Evolutionary conservation across 371 early-diverging fungal species (phyloP), one percentile per base, ranked within the genome.

Genomic region (Syncephalastrum sp.): DNA sequence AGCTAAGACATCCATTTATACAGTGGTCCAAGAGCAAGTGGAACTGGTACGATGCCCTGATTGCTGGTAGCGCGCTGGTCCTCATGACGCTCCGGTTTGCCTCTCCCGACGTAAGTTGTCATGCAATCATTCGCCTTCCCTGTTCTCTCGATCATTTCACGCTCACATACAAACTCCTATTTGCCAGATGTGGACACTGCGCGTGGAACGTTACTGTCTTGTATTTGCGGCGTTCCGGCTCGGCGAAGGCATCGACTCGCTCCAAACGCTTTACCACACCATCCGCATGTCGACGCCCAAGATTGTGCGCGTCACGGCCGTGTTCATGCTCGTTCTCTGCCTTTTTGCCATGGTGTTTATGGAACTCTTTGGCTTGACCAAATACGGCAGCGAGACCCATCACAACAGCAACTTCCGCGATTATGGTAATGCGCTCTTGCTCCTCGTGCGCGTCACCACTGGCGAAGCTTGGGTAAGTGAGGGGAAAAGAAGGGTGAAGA

Each of bases 331-430:
- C 5, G 73, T 79, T 0, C 74, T 84, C 66, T 77, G 76, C 29
- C 60, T 84, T 6, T 84, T 81, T 54, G 84, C 84, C 3, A 75
- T 84, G 75, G 61, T 81, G 21, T 84, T 84, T 65, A 81, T 82
- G 62, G 82, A 84, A 47, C 64, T 82, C 17, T 84, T 84, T 72
- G 84, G 84, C 8, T 56, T 82, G 54, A 84, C 84, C 29, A 79
- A 76, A 14, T 79, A 76, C 25, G 84, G 84, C 1, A 57, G 63
- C 0, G 74, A 79, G 27, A 78, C 81, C 3, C 60, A 65, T 1
- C 53, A 64, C 1, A 67, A 79, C 24, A 63, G 69, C 38, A 84
- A 82, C 47, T 84, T 84, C 42, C 69, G 77, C 16, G 71, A 78
- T 6, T 84, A 82, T 54, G 84, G 77, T 0, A 84, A 79, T 57